These are phyloP conservation scores for Benincasa hispida DNA, from an alignment of 306 rosid genomes.

Conservation along the genomic window DNA sequence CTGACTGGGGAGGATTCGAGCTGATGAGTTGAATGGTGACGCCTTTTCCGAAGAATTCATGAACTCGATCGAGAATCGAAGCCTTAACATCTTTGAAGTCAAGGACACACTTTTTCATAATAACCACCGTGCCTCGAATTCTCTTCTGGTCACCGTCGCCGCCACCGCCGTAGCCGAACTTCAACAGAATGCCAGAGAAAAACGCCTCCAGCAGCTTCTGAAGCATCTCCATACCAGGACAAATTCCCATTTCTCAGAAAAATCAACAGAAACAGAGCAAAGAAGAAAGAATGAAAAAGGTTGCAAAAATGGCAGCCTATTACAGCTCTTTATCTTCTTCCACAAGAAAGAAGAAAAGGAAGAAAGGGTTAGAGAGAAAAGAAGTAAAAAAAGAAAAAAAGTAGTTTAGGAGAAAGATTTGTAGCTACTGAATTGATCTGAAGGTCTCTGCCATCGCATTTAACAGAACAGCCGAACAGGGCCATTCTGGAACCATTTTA, in stretches of 20 bases:
- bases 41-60: slow-evolving; percentile 67
- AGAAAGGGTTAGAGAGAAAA: background rate
- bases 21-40: slow-evolving; percentile 72
- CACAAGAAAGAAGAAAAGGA: background rate
- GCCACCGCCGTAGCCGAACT: background rate
- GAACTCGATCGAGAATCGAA: slow-evolving; percentile 58
- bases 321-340: background rate
- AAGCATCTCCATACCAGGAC: slow-evolving; percentile 8
- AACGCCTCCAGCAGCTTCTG: slow-evolving; percentile 15
- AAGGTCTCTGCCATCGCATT: background rate
- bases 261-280: background rate
- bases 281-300: background rate
- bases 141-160: slow-evolving; percentile 7
- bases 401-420: background rate
- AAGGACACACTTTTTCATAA: slow-evolving; percentile 65
- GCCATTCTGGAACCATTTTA: background rate
- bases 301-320: background rate
- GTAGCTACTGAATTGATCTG: background rate
- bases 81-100: slow-evolving; percentile 58
- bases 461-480: background rate
- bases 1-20: slow-evolving; percentile 32
- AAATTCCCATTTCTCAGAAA: background rate
- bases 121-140: slow-evolving; percentile 46
- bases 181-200: slow-evolving; percentile 8
- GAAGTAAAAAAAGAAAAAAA: too few species aligned